Conservation (phyloP, 1,284 basidiomycete genomes). For the Bondarzewia mesenterica region DNA sequence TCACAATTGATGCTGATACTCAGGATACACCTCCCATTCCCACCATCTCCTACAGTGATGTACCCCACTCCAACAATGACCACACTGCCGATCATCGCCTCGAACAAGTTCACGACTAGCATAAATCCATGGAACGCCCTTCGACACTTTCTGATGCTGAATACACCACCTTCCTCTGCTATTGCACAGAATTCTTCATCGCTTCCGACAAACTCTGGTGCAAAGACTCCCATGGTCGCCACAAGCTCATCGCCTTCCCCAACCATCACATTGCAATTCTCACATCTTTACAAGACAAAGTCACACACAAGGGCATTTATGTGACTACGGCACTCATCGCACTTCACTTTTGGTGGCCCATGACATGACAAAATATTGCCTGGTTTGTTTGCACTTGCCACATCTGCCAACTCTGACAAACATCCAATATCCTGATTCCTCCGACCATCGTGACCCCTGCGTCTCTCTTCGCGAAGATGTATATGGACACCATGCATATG, state of each 20-base stretch:
- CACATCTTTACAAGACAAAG: neutral
- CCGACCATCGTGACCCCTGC: neutral
- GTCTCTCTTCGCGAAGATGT: neutral
- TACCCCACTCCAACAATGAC: no score
- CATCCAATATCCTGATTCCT: neutral
- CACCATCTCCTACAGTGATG: no score
- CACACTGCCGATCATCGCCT: no score
- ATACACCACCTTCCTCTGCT: neutral
- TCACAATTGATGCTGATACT: no score
- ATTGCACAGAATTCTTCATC: neutral
- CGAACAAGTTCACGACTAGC: no score
- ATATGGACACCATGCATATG: no score
- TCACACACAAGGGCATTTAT: neutral
- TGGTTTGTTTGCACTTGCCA: neutral
- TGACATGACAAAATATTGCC: neutral
- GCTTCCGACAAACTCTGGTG: neutral
- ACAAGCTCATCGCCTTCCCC: neutral
- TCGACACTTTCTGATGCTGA: neutral
- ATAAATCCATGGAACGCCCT: no score
- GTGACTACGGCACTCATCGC: neutral
- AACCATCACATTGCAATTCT: neutral
- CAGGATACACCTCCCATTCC: no score
- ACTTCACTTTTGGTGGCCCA: neutral
- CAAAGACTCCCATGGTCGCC: no score
- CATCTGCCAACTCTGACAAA: neutral